Percentiles rank a stretch among this genome's conserved stretches.
phyloP scores from a whole-genome alignment of 345 rosid genomes.

The Pugionium dolabratum region DNA sequence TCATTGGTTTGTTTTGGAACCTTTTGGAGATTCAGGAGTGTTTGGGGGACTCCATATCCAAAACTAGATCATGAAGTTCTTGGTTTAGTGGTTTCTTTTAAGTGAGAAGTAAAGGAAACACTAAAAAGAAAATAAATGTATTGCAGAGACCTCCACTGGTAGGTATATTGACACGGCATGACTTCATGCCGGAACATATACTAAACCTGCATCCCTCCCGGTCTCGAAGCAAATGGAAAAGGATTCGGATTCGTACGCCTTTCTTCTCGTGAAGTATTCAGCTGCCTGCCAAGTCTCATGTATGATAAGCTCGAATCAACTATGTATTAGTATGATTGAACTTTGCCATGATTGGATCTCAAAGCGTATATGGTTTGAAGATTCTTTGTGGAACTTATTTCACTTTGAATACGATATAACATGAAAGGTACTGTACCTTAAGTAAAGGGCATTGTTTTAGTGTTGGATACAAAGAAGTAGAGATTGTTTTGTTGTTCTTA shows the following conservation, averaged over 20 bases:
- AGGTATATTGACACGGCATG: conserved; percentile 87
- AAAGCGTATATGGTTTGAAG: too few relatives aligned
- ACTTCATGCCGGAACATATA: conserved; percentile 90
- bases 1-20: not conserved
- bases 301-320: too few relatives aligned
- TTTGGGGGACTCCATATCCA: not conserved
- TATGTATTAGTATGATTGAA: too few relatives aligned
- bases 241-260: conserved; percentile 62
- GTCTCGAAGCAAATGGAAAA: conserved; percentile 65
- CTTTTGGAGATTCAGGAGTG: not conserved
- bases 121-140: not conserved
- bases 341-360: too few relatives aligned
- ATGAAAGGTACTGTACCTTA: too few relatives aligned
- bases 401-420: too few relatives aligned
- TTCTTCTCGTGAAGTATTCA: conserved; percentile 31
- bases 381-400: too few relatives aligned
- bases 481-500: too few relatives aligned
- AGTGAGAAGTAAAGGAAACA: not conserved
- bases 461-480: too few relatives aligned
- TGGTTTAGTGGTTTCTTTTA: not conserved
- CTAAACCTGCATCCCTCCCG: conserved; percentile 67
- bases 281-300: too few relatives aligned
- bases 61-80: conserved; percentile 10
- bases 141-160: conserved; percentile 78
- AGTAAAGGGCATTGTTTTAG: too few relatives aligned